Evolutionary conservation across 305 asterid species (phyloP), one percentile per base, ranked within the genome.

Genomic region (Nicotiana rustica): DNA sequence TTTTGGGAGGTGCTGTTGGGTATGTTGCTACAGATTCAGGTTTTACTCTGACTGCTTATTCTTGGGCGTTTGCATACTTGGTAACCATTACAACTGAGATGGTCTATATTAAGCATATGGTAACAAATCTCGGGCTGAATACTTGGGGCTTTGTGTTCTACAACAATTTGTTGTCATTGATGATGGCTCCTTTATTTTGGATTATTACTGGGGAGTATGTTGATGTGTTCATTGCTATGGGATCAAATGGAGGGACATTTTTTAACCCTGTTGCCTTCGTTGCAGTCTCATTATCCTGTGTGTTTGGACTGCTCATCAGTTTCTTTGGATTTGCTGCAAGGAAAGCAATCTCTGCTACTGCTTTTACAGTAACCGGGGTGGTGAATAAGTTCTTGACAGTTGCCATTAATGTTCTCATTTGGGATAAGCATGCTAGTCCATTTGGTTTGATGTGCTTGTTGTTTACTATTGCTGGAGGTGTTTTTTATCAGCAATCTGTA

Each of bases 61-160:
- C 98, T 0, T 96, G 99, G 99, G 99, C 99, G 19, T 87, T 93
- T 70, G 98, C 98, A 0, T 96, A 96, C 85, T 73, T 96, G 90
- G 92, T 96, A 21, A 94, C 98, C 4, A 96, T 96, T 76, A 96
- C 99, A 1, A 94, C 98, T 0, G 98, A 96, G 88, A 96, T 96
- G 99, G 99, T 96, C 52, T 96, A 96, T 85, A 96, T 96, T 78
- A 96, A 96, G 90, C 99, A 94, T 82, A 96, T 96, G 97, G 99
- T 96, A 59, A 94, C 98, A 6, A 96, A 92, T 90, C 92, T 96
- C 13, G 99, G 98, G 19, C 86, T 96, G 91, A 94, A 91, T 86
- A 96, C 99, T 14, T 94, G 99, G 98, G 99, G 99, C 6, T 96
- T 94, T 41, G 99, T 94, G 84, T 85, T 90, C 4, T 96, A 96